Percentiles rank a stretch among this genome's conserved stretches.
These are phyloP conservation scores for Vickermania ingenoplastis DNA, from an alignment of 208 protist genomes.

Conservation along the genomic window DNA sequence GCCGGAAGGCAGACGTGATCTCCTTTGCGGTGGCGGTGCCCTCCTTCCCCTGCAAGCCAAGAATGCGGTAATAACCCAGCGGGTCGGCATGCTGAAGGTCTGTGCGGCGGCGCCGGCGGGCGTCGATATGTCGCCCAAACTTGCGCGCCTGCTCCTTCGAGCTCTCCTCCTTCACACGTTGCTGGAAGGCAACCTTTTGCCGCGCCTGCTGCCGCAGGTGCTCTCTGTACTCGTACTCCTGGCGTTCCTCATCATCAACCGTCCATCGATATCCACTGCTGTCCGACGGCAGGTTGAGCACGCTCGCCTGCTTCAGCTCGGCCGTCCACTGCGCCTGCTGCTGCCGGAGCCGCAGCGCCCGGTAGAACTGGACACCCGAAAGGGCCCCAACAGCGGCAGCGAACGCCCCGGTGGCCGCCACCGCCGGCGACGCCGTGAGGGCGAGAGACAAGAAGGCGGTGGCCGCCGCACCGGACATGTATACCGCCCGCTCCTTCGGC, in stretches of 20 bases:
- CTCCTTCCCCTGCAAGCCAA: slow-evolving; percentile 71
- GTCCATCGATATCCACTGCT: slow-evolving; percentile 75
- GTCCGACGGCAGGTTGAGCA: slow-evolving; percentile 76
- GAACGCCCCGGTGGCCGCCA: slow-evolving; percentile 54
- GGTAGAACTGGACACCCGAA: slow-evolving; percentile 14
- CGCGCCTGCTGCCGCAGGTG: slow-evolving; percentile 68
- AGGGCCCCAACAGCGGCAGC: slow-evolving; percentile 25
- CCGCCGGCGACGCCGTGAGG: slow-evolving; percentile 36
- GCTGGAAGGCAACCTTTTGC: slow-evolving; percentile 57
- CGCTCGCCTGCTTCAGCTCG: slow-evolving; percentile 61
- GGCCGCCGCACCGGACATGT: slow-evolving; percentile 16
- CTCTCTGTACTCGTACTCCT: slow-evolving; percentile 86
- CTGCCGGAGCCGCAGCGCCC: slow-evolving; percentile 19
- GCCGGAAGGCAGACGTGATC: slow-evolving; percentile 71
- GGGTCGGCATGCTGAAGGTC: slow-evolving; percentile 72
- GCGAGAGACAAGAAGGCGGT: background rate
- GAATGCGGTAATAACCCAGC: slow-evolving; percentile 82
- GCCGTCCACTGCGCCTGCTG: slow-evolving; percentile 41
- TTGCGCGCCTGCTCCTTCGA: slow-evolving; percentile 48
- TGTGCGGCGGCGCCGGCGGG: slow-evolving; percentile 58
- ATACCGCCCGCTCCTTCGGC: slow-evolving; percentile 13
- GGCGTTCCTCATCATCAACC: slow-evolving; percentile 67
- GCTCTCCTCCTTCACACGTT: slow-evolving; percentile 77
- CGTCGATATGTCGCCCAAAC: slow-evolving; percentile 39
- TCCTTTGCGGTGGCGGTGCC: slow-evolving; percentile 66